Base-by-base conservation (phyloP, 2,329 filamentous ascomycete species). In the Colletotrichum cordylinicola region DNA sequence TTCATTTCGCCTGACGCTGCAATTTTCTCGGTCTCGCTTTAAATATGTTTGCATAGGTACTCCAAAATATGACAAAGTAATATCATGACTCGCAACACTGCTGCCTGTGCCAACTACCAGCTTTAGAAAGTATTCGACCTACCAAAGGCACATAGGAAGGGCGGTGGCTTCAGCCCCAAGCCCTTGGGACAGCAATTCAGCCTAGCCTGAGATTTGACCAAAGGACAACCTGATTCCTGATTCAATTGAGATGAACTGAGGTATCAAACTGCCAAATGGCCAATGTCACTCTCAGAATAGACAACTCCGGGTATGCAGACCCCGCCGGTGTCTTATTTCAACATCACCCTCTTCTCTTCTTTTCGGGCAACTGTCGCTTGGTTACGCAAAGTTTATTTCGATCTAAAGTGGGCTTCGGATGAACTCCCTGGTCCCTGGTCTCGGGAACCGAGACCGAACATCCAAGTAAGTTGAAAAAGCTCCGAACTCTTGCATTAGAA, bases 201-300 rank as follows among this genome's bases (percentile, higher is more conserved):
- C 13, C 6, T 21, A 52, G n/a, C n/a, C 43, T 8, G 43, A 52
- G 10, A 52, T 6, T 12, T 10, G 21, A 21, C n/a, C 43, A 52
- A 52, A 52, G n/a, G n/a, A 21, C n/a, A 12, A 13, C 6, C 10
- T 13, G 43, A 52, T 52, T 13, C 6, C 10, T 13, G 43, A 52
- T 52, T 13, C 55, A 29, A 39, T 29, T 4, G 33, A 64, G 60
- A 39, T 4, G 60, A 16, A 39, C 33, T 37, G 60, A 39, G 16
- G 4, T 21, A 8, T n/a, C 18, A 8, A 2, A 4, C 7, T 3
- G 7, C 27, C 60, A 8, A 16, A n/a, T 56, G 0, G 18, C 1
- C 18, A 5, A 1, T 31, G 5, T 39, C 15, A 39, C 9, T 27
- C 33, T 27, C 60, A 64, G 16, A 64, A 64, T 37, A 62, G 60